phyloP scores from a whole-genome alignment of 352 stramenopile genomes.

The Pythium plurisporium region DNA sequence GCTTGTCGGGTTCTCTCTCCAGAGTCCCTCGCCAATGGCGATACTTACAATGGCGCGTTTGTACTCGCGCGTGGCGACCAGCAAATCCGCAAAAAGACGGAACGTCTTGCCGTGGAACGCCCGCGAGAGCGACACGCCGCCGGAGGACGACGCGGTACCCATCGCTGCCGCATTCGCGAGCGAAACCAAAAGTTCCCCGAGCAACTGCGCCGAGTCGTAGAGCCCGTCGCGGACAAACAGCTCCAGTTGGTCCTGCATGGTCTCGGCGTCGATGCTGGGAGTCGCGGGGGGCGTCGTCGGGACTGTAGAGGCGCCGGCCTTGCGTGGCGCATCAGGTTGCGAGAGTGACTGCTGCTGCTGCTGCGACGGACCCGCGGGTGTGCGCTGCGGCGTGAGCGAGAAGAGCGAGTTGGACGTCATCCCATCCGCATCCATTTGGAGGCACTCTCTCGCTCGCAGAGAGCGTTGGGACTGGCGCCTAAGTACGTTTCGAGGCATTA shows the following conservation, averaged over 20 bases:
- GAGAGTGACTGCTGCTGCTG: background rate
- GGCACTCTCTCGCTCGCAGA: no score
- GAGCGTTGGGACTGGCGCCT: background rate
- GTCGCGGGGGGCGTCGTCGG: background rate
- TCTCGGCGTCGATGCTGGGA: slow-evolving; percentile 28
- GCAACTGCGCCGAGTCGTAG: slow-evolving; percentile 54
- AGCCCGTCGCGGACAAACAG: slow-evolving; percentile 43
- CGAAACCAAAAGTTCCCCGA: slow-evolving; percentile 58
- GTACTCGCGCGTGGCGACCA: slow-evolving; percentile 60
- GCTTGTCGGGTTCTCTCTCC: no score
- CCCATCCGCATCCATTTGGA: background rate
- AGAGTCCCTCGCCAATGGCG: no score
- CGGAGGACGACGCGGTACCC: background rate
- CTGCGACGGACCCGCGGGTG: background rate
- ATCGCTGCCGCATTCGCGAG: slow-evolving; percentile 29
- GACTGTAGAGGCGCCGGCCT: background rate
- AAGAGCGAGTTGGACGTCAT: slow-evolving; percentile 24
- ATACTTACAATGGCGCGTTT: slow-evolving; percentile 65
- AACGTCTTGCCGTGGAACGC: slow-evolving; percentile 58
- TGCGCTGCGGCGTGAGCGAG: slow-evolving; percentile 18
- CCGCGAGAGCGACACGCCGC: slow-evolving; percentile 10
- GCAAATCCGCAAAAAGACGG: slow-evolving; percentile 60
- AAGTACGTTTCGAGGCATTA: background rate
- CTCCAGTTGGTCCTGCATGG: slow-evolving; percentile 62
- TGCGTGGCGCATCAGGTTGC: slow-evolving; percentile 12